Evolutionary conservation across 768 basidiomycete genomes (phyloP), one percentile per base, ranked within the genome.

Genomic region (Lactarius pseudohatsudake): DNA sequence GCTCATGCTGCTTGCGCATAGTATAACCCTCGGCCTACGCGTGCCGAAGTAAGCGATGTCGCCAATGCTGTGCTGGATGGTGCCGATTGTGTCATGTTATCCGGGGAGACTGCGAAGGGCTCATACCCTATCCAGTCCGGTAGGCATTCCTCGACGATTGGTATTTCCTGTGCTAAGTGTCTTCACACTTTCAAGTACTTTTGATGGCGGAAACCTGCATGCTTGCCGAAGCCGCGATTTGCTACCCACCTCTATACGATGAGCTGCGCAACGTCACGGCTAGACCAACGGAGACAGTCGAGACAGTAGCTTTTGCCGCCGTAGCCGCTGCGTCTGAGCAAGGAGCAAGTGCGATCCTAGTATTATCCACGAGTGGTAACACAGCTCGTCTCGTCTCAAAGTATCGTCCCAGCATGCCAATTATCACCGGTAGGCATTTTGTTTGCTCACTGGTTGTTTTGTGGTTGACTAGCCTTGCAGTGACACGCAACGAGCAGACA

Each of bases 171-270:
- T 41, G 26, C 30, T 16, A 41, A 53, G 32, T 57, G n/a, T 36
- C 40, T 47, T 41, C 9, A 62, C 28, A 50, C 7, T 7, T 36
- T 9, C 15, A 26, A 93, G 96, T 99, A 70, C 85, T 94, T 72
- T 96, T 98, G 96, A 99, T 99, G 97, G 97, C 96, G 61, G 97
- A 99, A 83, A 98, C 96, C 3, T 98, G 96, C 77, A 84, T 94
- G 74, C 89, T 99, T 70, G 96, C 97, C 65, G 97, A 99, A 80
- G 85, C 90, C 57, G 90, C 96, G 40, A 93, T 96, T 78, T 95
- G 92, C 82, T 96, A 98, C 76, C 92, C 93, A 50, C 92, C 95
- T 65, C 81, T 98, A 60, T 98, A 92, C 75, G 92, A 97, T 74
- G 94, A 96, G 72, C 81, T 98, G 69, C 86, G 87, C 66, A 77